Percentiles rank a stretch among this genome's conserved stretches.
Conservation (phyloP, 2,329 filamentous ascomycete species). For the Aspergillus tamarii region DNA sequence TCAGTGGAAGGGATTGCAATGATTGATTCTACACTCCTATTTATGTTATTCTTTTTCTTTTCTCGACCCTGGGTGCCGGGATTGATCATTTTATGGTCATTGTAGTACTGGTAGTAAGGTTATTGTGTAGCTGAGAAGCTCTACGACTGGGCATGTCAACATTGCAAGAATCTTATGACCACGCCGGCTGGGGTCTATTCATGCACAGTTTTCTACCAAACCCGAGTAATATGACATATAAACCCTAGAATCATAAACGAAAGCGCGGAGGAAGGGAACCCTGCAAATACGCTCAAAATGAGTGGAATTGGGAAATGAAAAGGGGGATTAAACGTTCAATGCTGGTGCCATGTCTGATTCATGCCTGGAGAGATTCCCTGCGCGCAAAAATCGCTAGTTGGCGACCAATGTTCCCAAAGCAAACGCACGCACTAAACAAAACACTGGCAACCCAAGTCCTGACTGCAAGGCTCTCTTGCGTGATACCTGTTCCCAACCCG, state of each 20-base stretch:
- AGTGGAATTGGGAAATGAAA: slow-evolving; percentile 3
- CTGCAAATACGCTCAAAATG: slow-evolving; percentile 1
- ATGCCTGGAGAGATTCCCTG: slow-evolving; percentile 27
- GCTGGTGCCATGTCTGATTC: not conserved
- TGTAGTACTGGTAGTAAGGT: not conserved
- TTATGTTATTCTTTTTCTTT: slow-evolving; percentile 22
- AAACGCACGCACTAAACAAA: slow-evolving; percentile 90
- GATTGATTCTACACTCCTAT: slow-evolving; percentile 57
- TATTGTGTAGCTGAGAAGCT: not conserved
- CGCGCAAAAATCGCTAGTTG: slow-evolving; percentile 63
- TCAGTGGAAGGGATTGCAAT: slow-evolving; percentile 60
- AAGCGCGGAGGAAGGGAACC: not conserved
- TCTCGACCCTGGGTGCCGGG: not conserved
- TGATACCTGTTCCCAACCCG: slow-evolving; percentile 39
- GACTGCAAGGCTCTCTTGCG: slow-evolving; percentile 60
- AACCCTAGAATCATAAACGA: not conserved
- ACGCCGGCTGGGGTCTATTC: not conserved
- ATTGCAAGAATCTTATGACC: not conserved
- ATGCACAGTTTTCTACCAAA: not conserved
- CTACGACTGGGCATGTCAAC: not conserved
- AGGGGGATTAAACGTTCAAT: slow-evolving; percentile 3
- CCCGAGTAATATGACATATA: not conserved
- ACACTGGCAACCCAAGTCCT: slow-evolving; percentile 91
- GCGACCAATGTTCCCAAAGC: slow-evolving; percentile 93
- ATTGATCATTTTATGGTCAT: not conserved